Evolutionary conservation across 768 basidiomycete species (phyloP).

Genomic region (Lactarius psammicola): DNA sequence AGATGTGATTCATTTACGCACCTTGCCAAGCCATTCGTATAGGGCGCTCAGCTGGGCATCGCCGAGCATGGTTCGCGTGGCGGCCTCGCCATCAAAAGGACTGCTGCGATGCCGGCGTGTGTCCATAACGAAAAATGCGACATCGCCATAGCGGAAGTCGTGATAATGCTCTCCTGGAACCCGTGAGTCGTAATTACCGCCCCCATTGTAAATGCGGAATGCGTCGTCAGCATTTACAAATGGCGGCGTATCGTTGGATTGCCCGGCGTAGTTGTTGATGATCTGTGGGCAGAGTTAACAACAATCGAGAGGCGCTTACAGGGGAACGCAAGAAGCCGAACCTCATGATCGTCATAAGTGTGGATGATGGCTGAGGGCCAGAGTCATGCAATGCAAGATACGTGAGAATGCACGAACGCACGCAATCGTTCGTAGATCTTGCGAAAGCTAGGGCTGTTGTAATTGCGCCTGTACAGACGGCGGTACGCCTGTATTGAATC

Average conservation of each 20-base stretch:
- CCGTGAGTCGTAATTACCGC: slow-evolving; percentile 58
- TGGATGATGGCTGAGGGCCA: slow-evolving; percentile 55
- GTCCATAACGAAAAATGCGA: slow-evolving; percentile 77
- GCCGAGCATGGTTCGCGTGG: slow-evolving; percentile 65
- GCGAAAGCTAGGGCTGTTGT: slow-evolving; percentile 60
- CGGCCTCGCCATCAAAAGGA: slow-evolving; percentile 39
- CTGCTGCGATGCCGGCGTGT: slow-evolving; percentile 58
- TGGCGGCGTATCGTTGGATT: slow-evolving; percentile 51
- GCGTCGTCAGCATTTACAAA: slow-evolving; percentile 60
- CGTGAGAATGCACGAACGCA: slow-evolving; percentile 39
- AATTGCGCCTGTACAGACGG: slow-evolving; percentile 66
- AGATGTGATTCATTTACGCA: slow-evolving; percentile 28
- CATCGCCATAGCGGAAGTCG: slow-evolving; percentile 63
- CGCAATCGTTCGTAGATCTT: slow-evolving; percentile 68
- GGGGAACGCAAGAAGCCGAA: slow-evolving; percentile 25
- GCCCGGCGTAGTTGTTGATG: slow-evolving; percentile 64
- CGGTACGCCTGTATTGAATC: slow-evolving; percentile 57
- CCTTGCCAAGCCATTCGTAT: slow-evolving; percentile 59
- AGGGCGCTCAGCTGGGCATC: slow-evolving; percentile 59
- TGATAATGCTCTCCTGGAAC: slow-evolving; percentile 50
- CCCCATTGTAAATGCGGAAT: slow-evolving; percentile 60
- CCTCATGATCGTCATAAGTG: slow-evolving; percentile 75
- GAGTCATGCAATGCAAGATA: slow-evolving; percentile 5
- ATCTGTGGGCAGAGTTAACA: slow-evolving; percentile 41
- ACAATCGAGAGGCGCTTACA: neutral